Conservation (phyloP, 768 basidiomycete species). For the Phanerodontia chrysosporium region DNA sequence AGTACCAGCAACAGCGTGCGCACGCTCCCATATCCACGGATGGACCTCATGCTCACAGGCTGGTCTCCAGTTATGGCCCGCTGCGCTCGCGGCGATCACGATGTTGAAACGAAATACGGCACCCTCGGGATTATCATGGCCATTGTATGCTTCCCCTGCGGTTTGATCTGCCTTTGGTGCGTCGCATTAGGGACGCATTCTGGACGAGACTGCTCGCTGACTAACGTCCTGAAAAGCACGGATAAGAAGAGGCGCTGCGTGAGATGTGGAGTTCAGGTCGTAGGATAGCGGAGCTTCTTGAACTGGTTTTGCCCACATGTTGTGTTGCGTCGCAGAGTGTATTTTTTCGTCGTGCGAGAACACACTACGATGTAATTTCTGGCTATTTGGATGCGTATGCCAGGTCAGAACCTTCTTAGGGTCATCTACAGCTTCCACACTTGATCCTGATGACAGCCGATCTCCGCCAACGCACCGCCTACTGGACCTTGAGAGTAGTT, state of each 20-base stretch:
- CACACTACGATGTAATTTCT: background rate
- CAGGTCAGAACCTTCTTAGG: too few relatives aligned
- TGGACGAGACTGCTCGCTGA: background rate
- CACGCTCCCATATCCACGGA: background rate
- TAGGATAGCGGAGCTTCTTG: background rate
- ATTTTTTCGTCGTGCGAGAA: background rate
- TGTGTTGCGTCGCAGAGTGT: background rate
- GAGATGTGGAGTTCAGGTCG: conserved; percentile 1
- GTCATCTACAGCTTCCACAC: conserved; percentile 69
- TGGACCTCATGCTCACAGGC: background rate
- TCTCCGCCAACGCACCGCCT: conserved; percentile 58
- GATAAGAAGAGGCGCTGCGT: conserved; percentile 11
- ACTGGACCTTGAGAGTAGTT: conserved; percentile 73
- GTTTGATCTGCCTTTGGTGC: conserved; percentile 21
- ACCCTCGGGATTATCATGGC: conserved; percentile 19
- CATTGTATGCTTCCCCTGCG: conserved; percentile 21
- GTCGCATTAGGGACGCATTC: background rate
- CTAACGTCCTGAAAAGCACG: background rate
- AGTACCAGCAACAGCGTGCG: conserved; percentile 6
- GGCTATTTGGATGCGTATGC: too few relatives aligned
- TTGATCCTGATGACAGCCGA: conserved; percentile 59
- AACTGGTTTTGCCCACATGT: background rate
- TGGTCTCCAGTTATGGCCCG: conserved; percentile 4
- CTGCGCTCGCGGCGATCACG: conserved; percentile 18
- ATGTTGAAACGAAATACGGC: conserved; percentile 17